These are phyloP conservation scores for Arthrobotrys megalospora DNA, from an alignment of 2,329 filamentous ascomycete species.

Conservation along the genomic window DNA sequence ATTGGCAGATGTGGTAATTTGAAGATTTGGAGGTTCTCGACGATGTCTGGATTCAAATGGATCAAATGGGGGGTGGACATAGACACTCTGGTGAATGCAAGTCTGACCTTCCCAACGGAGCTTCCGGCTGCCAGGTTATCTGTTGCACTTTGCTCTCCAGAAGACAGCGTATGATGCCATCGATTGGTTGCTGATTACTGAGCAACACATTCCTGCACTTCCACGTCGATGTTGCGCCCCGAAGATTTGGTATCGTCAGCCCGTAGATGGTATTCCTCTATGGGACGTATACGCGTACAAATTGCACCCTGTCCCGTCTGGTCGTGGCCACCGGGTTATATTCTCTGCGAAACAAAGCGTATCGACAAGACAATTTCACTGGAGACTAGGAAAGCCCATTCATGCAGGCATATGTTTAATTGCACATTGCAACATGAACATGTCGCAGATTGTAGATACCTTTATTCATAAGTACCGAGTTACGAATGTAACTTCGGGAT, in stretches of 20 bases:
- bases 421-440: constrained; percentile 18
- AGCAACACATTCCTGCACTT: constrained; percentile 46
- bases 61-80: not conserved
- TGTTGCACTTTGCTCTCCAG: constrained; percentile 14
- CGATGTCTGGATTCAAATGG: constrained; percentile 12
- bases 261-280: constrained; percentile 25
- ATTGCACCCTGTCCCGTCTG: not conserved
- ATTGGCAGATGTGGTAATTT: constrained; percentile 21
- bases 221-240: constrained; percentile 1
- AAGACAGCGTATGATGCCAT: constrained; percentile 38
- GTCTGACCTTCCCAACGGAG: constrained; percentile 29
- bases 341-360: not conserved
- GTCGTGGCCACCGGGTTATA: not conserved
- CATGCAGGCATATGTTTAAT: constrained; percentile 1
- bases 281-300: constrained; percentile 2
- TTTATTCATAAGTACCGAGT: not conserved
- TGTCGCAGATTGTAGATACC: constrained; percentile 18
- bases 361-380: not conserved
- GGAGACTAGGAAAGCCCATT: not conserved
- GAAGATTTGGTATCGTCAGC: not conserved
- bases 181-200: constrained; percentile 55
- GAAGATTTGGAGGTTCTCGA: constrained; percentile 6
- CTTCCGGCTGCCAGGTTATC: constrained; percentile 41
- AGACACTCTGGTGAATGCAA: constrained; percentile 13
- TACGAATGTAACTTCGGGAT: not conserved